phyloP scores from a whole-genome alignment of 148 eudicot species.

The Fagopyrum homotropicum region DNA sequence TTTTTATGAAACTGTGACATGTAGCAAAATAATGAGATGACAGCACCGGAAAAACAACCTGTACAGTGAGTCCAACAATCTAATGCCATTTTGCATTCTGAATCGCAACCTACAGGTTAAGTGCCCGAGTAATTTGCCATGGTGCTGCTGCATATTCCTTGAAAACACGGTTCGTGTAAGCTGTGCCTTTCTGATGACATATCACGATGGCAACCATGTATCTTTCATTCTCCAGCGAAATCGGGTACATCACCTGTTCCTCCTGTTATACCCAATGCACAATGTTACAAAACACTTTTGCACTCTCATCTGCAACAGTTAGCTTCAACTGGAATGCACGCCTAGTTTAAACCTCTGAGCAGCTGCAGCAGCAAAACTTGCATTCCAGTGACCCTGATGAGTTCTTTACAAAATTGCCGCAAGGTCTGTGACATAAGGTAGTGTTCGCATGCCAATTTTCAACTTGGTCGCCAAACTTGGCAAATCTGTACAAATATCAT shows the following conservation, averaged over 20 bases:
- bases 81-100: background rate
- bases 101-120: slow-evolving; percentile 28
- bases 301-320: slow-evolving; percentile 70
- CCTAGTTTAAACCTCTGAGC: slow-evolving; percentile 37
- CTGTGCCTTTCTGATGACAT: slow-evolving; percentile 35
- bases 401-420: slow-evolving; percentile 66
- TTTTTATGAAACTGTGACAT: no score
- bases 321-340: slow-evolving; percentile 66
- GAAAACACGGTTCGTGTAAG: slow-evolving; percentile 24
- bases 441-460: slow-evolving; percentile 69
- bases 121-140: slow-evolving; percentile 83
- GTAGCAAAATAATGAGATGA: no score
- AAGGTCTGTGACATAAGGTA: slow-evolving; percentile 52
- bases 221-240: slow-evolving; percentile 68
- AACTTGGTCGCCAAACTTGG: slow-evolving; percentile 73
- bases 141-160: slow-evolving; percentile 28
- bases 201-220: slow-evolving; percentile 65
- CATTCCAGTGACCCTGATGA: slow-evolving; percentile 42
- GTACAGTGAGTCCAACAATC: background rate
- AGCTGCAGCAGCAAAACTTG: slow-evolving; percentile 53
- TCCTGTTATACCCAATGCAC: slow-evolving; percentile 41
- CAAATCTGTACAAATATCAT: slow-evolving; percentile 55
- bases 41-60: no score
- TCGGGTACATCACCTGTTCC: slow-evolving; percentile 83
- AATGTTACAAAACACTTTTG: slow-evolving; percentile 25